A percentile compares a stretch with the other conserved stretches of the same genome.
Conservation (phyloP, 192 early-diverging fungal species). For the Coemansia sp. region DNA sequence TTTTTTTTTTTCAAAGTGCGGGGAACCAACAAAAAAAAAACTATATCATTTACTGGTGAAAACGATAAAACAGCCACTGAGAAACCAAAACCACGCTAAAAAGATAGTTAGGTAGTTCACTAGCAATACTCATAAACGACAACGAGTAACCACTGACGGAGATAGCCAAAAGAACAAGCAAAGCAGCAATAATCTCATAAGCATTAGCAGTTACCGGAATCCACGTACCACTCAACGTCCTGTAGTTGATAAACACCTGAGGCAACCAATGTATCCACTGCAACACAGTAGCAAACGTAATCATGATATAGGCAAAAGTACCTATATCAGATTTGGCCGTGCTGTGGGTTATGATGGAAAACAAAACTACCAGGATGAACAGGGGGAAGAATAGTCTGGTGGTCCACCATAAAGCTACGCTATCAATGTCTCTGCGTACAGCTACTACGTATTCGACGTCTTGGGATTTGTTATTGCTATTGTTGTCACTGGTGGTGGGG, state of each 20-base stretch:
- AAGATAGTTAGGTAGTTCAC: background rate
- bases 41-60: background rate
- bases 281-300: conserved; percentile 2
- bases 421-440: conserved; percentile 1
- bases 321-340: background rate
- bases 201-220: conserved; percentile 5
- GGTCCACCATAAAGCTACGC: background rate
- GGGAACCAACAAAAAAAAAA: too few relatives aligned
- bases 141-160: background rate
- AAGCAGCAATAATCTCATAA: background rate
- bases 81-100: background rate
- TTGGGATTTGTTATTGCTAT: background rate
- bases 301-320: background rate
- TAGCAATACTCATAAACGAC: background rate
- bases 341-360: background rate
- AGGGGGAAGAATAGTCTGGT: background rate
- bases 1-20: too few relatives aligned
- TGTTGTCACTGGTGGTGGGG: background rate
- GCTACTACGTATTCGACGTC: background rate
- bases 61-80: conserved; percentile 1
- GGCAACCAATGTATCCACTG: conserved; percentile 8
- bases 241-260: conserved; percentile 5
- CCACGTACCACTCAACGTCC: background rate
- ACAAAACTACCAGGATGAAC: background rate
- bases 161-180: background rate